Base-by-base conservation (phyloP, 257 asterid species). In the Jacaranda copaia region DNA sequence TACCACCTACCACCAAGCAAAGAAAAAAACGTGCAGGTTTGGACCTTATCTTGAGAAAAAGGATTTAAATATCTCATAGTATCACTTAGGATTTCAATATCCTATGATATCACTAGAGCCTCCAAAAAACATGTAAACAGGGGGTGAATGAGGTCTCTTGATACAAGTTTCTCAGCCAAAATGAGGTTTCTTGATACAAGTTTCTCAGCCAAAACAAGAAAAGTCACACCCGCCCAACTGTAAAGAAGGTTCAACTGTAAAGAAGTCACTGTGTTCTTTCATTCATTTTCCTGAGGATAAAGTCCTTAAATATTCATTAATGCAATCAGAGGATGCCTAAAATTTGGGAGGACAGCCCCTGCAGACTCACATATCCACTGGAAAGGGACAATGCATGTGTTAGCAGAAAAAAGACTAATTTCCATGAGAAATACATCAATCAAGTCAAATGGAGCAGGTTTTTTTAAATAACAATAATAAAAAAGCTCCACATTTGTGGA, bases 181-280 rank as follows among this genome's bases (percentile, higher is more conserved):
- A n/a, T n/a, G n/a, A n/a, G n/a, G n/a, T n/a, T n/a, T n/a, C n/a
- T n/a, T n/a, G n/a, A n/a, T n/a, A n/a, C n/a, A n/a, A n/a, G n/a
- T n/a, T n/a, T n/a, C n/a, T n/a, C n/a, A n/a, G n/a, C n/a, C 42
- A 5, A 40, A 12, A 68, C 43, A 63, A 56, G 57, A 81, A 38
- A 79, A 68, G 58, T 35, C 56, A 62, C 55, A 67, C 39, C 32
- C 72, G n/a, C 64, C 77, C 73, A 68, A 65, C 55, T 67, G 48
- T 25, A 19, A 16, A 46, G 58, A 53, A 48, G 72, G 13, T 45
- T 65, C 61, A 25, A n/a, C n/a, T n/a, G n/a, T n/a, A n/a, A n/a
- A n/a, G n/a, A n/a, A n/a, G n/a, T n/a, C n/a, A n/a, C n/a, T n/a
- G n/a, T n/a, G n/a, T n/a, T n/a, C n/a, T n/a, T n/a, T n/a, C n/a